A percentile compares a stretch with the other conserved stretches of the same genome.
phyloP scores from a whole-genome alignment of 1,284 basidiomycete species.

The Ganoderma lucidum region DNA sequence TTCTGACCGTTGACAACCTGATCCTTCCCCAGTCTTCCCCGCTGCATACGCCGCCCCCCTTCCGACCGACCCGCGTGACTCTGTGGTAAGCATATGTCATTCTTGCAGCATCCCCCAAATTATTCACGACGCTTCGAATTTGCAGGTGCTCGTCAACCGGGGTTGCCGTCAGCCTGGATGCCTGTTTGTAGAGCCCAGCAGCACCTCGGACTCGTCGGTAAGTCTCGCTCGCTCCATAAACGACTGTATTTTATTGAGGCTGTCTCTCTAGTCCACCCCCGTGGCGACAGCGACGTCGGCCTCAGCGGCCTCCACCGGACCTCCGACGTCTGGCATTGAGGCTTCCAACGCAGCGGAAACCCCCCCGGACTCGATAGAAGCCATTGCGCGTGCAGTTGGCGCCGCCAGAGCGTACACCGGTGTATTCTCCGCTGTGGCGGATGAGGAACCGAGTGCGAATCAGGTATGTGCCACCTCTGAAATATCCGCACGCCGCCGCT shows the following conservation, averaged over 20 bases:
- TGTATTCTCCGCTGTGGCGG: background rate
- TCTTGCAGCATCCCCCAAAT: too few species aligned
- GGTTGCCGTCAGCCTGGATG: background rate
- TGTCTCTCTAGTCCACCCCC: background rate
- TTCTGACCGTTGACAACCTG: slow-evolving; percentile 1
- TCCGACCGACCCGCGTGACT: background rate
- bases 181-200: background rate
- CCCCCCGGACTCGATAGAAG: background rate
- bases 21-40: slow-evolving; percentile 8
- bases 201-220: background rate
- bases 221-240: background rate
- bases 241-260: background rate
- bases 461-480: background rate
- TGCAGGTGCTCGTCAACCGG: background rate
- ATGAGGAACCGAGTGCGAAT: background rate
- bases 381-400: background rate
- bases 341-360: background rate
- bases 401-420: background rate
- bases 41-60: slow-evolving; percentile 13
- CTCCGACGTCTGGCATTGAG: background rate
- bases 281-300: background rate
- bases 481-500: background rate
- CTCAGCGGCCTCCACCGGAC: background rate
- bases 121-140: background rate
- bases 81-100: background rate